These are phyloP conservation scores for Aspergillus steynii DNA, from an alignment of 495 filamentous ascomycete genomes.

Conservation along the genomic window DNA sequence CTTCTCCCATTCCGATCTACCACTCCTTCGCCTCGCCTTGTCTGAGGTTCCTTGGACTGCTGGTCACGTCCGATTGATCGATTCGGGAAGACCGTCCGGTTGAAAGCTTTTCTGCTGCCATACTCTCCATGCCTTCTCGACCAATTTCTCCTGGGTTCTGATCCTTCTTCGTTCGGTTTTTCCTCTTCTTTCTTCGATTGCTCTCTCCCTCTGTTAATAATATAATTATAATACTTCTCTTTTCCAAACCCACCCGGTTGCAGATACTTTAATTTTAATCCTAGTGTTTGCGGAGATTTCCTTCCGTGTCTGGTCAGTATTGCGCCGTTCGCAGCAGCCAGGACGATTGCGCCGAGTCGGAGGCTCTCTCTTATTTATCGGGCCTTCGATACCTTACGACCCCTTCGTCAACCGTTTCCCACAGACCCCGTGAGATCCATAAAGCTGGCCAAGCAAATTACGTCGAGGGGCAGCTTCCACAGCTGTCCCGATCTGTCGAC, in stretches of 20 bases:
- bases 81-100: neutral
- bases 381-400: neutral
- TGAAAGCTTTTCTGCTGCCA: neutral
- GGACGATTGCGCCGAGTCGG: neutral
- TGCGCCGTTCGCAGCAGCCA: neutral
- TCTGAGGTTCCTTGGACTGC: neutral
- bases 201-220: neutral
- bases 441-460: slow-evolving; percentile 50
- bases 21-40: neutral
- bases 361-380: neutral
- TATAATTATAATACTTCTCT: neutral
- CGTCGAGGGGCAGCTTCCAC: slow-evolving; percentile 49
- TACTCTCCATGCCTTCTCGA: neutral
- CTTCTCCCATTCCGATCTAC: neutral
- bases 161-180: neutral
- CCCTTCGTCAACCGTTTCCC: neutral
- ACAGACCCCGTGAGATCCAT: slow-evolving; percentile 22
- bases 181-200: neutral
- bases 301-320: neutral
- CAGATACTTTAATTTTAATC: neutral
- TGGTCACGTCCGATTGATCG: neutral
- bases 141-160: neutral
- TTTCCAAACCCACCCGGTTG: neutral
- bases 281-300: neutral
- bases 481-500: slow-evolving; percentile 54